Percentiles rank a stretch among this genome's conserved stretches.
These are phyloP conservation scores for Celoporthe dispersa DNA, from an alignment of 2,329 filamentous ascomycete genomes.

Conservation along the genomic window DNA sequence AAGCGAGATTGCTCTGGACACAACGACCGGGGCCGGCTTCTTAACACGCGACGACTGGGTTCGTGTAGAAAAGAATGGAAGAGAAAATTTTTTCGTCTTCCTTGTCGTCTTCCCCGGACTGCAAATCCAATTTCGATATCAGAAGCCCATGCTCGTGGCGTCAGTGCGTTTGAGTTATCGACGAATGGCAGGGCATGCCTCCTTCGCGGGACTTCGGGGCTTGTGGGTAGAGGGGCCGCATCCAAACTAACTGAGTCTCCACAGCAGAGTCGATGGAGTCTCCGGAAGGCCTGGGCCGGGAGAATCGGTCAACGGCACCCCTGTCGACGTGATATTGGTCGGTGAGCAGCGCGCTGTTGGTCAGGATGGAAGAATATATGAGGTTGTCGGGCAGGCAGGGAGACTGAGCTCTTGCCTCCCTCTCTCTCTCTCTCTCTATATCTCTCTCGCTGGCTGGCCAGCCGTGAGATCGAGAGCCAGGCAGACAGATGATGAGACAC, in stretches of 20 bases:
- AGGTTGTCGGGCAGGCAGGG: background rate
- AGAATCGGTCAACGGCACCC: slow-evolving; percentile 16
- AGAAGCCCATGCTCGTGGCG: slow-evolving; percentile 15
- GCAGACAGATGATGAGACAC: slow-evolving; percentile 15
- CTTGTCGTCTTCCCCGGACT: slow-evolving; percentile 13
- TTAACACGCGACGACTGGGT: slow-evolving; percentile 21
- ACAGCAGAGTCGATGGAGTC: slow-evolving; percentile 8
- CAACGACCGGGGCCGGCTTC: slow-evolving; percentile 22
- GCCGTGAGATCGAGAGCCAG: slow-evolving; percentile 4
- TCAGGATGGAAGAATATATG: background rate
- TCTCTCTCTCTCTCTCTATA: too few relatives aligned
- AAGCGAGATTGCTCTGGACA: slow-evolving; percentile 30
- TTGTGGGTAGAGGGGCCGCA: slow-evolving; percentile 16
- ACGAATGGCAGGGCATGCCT: slow-evolving; percentile 15
- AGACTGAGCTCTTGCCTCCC: background rate
- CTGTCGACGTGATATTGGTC: slow-evolving; percentile 19
- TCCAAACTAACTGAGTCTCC: slow-evolving; percentile 16
- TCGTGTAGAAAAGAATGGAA: slow-evolving; percentile 1
- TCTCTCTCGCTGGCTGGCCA: background rate
- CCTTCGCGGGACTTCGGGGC: slow-evolving; percentile 14
- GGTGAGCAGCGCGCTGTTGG: background rate
- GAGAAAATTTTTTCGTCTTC: slow-evolving; percentile 26
- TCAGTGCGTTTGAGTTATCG: slow-evolving; percentile 8
- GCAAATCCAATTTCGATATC: slow-evolving; percentile 24
- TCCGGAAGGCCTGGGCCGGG: slow-evolving; percentile 22